These are phyloP conservation scores for Dimargaris verticillata DNA, from an alignment of 192 early-diverging fungal species.

Conservation along the genomic window DNA sequence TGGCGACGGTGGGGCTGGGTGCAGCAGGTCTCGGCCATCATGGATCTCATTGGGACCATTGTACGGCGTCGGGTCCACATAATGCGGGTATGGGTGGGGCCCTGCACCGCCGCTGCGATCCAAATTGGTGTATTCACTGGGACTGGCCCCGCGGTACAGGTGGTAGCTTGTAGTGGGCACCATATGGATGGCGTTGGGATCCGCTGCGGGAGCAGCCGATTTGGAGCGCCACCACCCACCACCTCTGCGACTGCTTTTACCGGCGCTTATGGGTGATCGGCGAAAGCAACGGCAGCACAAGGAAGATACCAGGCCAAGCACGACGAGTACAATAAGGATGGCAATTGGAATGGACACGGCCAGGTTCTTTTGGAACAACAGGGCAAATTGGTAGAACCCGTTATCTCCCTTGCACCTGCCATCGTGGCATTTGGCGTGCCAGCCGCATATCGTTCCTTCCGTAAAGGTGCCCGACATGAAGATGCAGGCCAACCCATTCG, in stretches of 20 bases:
- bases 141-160: not conserved
- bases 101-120: not conserved
- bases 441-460: conserved; percentile 53
- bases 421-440: conserved; percentile 28
- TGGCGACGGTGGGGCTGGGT: too few relatives aligned
- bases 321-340: conserved; percentile 21
- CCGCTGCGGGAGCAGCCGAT: not conserved
- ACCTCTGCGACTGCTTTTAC: not conserved
- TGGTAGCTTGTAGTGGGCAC: not conserved
- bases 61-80: conserved; percentile 19
- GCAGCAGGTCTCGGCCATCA: too few relatives aligned
- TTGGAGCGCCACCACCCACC: not conserved
- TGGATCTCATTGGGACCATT: conserved; percentile 12
- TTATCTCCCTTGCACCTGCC: conserved; percentile 44
- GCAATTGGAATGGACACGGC: conserved; percentile 31
- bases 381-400: conserved; percentile 30
- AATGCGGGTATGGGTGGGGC: not conserved
- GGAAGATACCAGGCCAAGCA: conserved; percentile 10
- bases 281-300: conserved; percentile 1
- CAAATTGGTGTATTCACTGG: not conserved
- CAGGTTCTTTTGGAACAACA: conserved; percentile 32
- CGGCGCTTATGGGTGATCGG: not conserved
- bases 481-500: conserved; percentile 23
- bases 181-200: conserved; percentile 1
- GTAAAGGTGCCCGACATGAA: conserved; percentile 44